Base-by-base conservation (phyloP, 306 rosid genomes). In the Heteromeles arbutifolia region DNA sequence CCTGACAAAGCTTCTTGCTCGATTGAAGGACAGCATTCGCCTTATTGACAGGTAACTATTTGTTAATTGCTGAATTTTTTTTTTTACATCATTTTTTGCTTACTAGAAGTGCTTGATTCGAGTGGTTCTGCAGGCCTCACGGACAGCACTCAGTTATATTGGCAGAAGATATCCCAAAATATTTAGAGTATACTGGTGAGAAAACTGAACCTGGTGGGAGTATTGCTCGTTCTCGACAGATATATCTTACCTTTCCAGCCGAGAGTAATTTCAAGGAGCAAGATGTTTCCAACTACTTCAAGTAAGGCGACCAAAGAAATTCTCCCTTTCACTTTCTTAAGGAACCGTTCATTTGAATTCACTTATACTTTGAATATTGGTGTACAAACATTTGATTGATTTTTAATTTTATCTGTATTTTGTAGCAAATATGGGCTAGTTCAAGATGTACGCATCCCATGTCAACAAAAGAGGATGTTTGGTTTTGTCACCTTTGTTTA, bases 391-490 rank as follows among this genome's bases (percentile, higher is more conserved):
- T 63, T 34, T 9, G 17, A 24, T 19, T 31, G 4, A 4, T 2
- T 62, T 29, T 28, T 71, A 32, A 18, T 56, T 72, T 67, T 11
- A 18, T 41, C 1, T 68, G 48, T 48, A 53, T 62, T 57, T 21
- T 70, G 44, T n/a, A 85, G 89, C 89, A 82, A 80, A 64, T 85
- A 80, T 79, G 88, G 88, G 50, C 89, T 78, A 2, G 89, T 85
- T 59, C 86, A 85, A 67, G 89, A 85, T 78, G 89, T 83, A 18
- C 79, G 86, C 67, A 85, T 85, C 66, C 89, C 89, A 41, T 85
- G 81, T 69, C 86, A 85, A 44, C 89, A 80, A 69, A 85, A 67
- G 82, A 79, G 89, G 72, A 85, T 85, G 89, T 85, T 82, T 85
- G 89, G 86, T 8, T 85, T 85, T 78, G 89, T 85, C 52, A 85